Evolutionary conservation across 495 filamentous ascomycete species (phyloP).

Genomic region (Penicillium egyptiacum): DNA sequence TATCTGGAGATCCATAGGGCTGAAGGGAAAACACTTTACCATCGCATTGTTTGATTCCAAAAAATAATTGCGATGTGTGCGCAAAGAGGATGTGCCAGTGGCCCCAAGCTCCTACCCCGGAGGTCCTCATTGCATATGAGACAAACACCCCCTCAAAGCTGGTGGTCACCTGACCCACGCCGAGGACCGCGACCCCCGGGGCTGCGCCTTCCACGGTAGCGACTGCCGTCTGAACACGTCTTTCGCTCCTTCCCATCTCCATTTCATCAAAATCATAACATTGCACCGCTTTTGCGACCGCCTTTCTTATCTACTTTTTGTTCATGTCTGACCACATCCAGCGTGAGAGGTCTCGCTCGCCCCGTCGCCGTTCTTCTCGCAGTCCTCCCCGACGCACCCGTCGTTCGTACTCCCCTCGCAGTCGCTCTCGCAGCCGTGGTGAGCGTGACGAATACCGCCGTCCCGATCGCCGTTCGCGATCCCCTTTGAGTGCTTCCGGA

Average conservation of each 20-base stretch:
- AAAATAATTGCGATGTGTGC: conserved; percentile 13
- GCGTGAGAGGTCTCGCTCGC: conserved; percentile 95
- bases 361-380: conserved; percentile 77
- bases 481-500: conserved; percentile 78
- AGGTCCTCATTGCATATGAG: conserved; percentile 19
- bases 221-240: conserved; percentile 4
- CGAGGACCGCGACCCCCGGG: conserved; percentile 8
- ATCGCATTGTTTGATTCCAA: not conserved
- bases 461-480: conserved; percentile 75
- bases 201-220: conserved; percentile 7
- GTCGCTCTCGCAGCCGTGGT: conserved; percentile 80
- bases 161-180: conserved; percentile 32
- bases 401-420: conserved; percentile 90
- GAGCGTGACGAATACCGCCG: conserved; percentile 72
- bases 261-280: conserved; percentile 9
- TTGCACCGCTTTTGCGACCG: conserved; percentile 16
- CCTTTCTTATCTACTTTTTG: conserved; percentile 34
- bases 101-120: conserved; percentile 14
- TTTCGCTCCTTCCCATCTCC: conserved; percentile 10
- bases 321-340: conserved; percentile 51
- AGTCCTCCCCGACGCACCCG: conserved; percentile 70
- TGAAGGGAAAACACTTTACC: not conserved
- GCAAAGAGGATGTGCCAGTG: conserved; percentile 14
- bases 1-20: not conserved
- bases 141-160: conserved; percentile 9